Conservation (phyloP, 305 asterid genomes). For the Solanum hybrid region DNA sequence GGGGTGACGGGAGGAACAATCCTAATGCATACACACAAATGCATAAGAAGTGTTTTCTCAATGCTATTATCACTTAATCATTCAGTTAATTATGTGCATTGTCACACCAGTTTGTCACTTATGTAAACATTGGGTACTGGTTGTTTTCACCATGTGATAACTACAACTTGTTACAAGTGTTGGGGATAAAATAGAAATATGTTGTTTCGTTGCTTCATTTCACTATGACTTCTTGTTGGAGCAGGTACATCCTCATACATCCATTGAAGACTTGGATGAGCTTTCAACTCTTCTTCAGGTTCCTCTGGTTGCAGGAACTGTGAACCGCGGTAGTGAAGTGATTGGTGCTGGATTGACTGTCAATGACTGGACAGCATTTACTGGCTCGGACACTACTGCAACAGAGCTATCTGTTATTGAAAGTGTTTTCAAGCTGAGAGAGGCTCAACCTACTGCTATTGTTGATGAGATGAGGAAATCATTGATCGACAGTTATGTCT, state of each 20-base stretch:
- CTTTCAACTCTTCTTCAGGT: constrained; percentile 88
- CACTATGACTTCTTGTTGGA: background rate
- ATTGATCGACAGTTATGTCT: constrained; percentile 68
- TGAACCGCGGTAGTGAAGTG: constrained; percentile 89
- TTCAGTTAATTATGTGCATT: background rate
- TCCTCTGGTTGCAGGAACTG: constrained; percentile 85
- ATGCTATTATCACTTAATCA: background rate
- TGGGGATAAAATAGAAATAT: background rate
- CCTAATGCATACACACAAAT: background rate
- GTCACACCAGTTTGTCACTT: background rate
- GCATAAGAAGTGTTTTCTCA: background rate
- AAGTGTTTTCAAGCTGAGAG: constrained; percentile 79
- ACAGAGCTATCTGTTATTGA: constrained; percentile 78
- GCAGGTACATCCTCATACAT: constrained; percentile 89
- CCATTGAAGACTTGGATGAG: constrained; percentile 82
- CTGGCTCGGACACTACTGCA: constrained; percentile 92
- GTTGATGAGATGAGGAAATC: constrained; percentile 89
- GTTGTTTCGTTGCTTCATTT: background rate
- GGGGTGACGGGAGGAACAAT: background rate
- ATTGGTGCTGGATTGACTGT: constrained; percentile 71
- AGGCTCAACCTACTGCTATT: constrained; percentile 68
- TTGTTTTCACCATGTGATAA: background rate
- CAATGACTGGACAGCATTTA: constrained; percentile 90
- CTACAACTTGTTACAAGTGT: background rate
- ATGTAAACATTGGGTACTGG: background rate